Base-by-base conservation (phyloP, 768 basidiomycete species). In the Daedaleopsis nitida region DNA sequence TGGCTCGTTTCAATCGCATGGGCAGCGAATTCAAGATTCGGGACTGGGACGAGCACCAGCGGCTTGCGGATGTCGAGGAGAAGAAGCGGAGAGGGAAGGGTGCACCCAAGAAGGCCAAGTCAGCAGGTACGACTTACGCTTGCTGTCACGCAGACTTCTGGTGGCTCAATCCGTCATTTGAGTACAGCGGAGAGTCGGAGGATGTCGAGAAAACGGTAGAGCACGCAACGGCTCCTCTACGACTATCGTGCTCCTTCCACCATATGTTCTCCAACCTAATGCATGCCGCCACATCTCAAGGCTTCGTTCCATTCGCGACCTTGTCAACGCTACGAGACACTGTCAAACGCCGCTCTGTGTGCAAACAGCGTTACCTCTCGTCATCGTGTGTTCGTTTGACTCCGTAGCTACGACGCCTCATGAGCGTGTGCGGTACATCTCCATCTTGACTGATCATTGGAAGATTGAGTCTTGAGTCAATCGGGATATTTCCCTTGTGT, bases 51-150 rank as follows among this genome's bases (percentile, higher is more conserved):
- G 92, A 94, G 75, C 79, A 83, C 63, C 83, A 86, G 74, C 78
- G 91, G 53, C 54, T 90, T 51, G 78, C 81, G 73, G 91, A 93
- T 68, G 81, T 92, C 6, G 83, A 83, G 67, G 81, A 85, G 58
- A 81, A 77, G 71, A 89, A 83, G 74, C 83, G 79, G 68, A 83
- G 92, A 80, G 92, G 92, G 32, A 93, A 94, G 75, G 92, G 91
- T 48, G 82, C 87, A 21, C 92, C 92, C 56, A 85, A 87, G 76
- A 94, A 94, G 75, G 87, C 89, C 2, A 91, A 86, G 73, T 76
- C 77, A 23, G 79, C 83, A 73, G 84, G 91, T 90, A 45, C 49
- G 83, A 78, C n/a, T 45, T 32, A 32, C 17, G 55, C 35, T 35
- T 14, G 43, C 10, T 59, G 19, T 52, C 7, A 7, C n/a, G n/a